Evolutionary conservation across 192 early-diverging fungal genomes (phyloP).

Genomic region (Diversispora eburnea): DNA sequence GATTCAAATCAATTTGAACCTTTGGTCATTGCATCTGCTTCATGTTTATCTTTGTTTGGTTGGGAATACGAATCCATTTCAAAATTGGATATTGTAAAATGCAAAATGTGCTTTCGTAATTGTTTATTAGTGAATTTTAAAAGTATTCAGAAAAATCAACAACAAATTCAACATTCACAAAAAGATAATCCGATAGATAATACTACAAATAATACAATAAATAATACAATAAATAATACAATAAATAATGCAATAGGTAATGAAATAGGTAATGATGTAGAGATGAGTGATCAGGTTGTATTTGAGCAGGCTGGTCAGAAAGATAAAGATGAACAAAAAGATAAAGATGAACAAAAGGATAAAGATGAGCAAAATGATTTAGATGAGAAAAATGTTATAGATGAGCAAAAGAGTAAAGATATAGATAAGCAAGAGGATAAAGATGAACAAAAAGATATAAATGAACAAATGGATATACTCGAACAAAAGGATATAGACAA

Average conservation of each 20-base stretch:
- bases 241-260: too few species aligned
- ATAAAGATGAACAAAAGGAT: neutral
- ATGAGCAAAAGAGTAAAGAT: too few species aligned
- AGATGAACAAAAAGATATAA: too few species aligned
- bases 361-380: neutral
- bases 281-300: too few species aligned
- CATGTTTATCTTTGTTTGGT: constrained; percentile 25
- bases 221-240: too few species aligned
- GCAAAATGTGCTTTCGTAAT: constrained; percentile 9
- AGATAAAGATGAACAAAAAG: neutral
- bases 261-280: too few species aligned
- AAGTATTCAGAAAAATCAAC: constrained; percentile 3
- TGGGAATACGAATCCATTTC: constrained; percentile 10
- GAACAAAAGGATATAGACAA: too few species aligned
- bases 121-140: constrained; percentile 1
- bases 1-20: neutral
- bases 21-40: neutral
- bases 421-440: too few species aligned
- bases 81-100: neutral
- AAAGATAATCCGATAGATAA: neutral
- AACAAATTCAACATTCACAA: neutral
- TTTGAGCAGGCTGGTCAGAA: too few species aligned
- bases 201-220: too few species aligned
- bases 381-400: neutral
- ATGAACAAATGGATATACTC: too few species aligned